A percentile compares a stretch with the other conserved stretches of the same genome.
These are phyloP conservation scores for Aspergillus sp. DNA, from an alignment of 2,329 filamentous ascomycete species.

Conservation along the genomic window DNA sequence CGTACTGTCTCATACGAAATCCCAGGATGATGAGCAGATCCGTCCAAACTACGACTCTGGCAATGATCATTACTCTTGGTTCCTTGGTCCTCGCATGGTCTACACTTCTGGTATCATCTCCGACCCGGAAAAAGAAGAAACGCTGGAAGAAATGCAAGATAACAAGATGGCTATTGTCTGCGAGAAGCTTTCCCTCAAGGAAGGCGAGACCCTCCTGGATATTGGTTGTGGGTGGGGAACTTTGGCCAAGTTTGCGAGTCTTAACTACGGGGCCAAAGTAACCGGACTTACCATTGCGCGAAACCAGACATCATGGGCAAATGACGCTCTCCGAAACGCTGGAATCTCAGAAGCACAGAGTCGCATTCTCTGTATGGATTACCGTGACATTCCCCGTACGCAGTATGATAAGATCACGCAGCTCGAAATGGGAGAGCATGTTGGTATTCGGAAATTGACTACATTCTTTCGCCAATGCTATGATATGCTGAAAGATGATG, in stretches of 20 bases:
- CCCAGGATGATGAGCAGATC: conserved; percentile 26
- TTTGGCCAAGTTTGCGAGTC: conserved; percentile 73
- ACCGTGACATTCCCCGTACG: conserved; percentile 76
- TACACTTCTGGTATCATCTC: conserved; percentile 28
- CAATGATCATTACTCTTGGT: conserved; percentile 28
- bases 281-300: conserved; percentile 75
- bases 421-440: conserved; percentile 90
- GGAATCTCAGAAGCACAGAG: conserved; percentile 73
- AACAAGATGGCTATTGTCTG: conserved; percentile 86
- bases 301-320: conserved; percentile 88
- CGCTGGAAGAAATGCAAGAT: conserved; percentile 49
- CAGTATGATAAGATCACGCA: conserved; percentile 82
- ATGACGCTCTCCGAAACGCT: conserved; percentile 66
- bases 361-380: conserved; percentile 82
- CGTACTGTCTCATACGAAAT: conserved; percentile 21
- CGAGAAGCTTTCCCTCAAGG: conserved; percentile 73
- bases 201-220: conserved; percentile 70
- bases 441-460: conserved; percentile 72
- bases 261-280: conserved; percentile 63
- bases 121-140: conserved; percentile 20
- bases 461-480: conserved; percentile 70
- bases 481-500: conserved; percentile 85
- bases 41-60: conserved; percentile 26
- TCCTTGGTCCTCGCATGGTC: conserved; percentile 29
- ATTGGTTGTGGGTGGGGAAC: conserved; percentile 93